These are phyloP conservation scores for Linnemannia hyalina DNA, from an alignment of 192 early-diverging fungal genomes.

Conservation along the genomic window DNA sequence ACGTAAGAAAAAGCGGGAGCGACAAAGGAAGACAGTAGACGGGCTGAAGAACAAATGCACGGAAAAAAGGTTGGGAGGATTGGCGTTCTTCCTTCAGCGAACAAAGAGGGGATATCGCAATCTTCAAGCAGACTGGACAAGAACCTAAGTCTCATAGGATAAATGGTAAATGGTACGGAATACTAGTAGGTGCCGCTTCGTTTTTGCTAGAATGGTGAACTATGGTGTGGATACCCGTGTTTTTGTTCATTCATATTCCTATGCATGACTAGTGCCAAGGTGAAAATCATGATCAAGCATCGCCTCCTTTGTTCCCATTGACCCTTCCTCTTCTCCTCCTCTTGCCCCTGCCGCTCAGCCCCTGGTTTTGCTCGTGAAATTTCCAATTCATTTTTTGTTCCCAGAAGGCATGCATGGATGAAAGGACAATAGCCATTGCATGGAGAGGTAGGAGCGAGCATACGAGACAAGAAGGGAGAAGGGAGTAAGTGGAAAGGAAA, in stretches of 20 bases:
- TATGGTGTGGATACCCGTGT: too few species aligned
- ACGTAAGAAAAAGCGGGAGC: neutral
- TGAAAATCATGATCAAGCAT: too few species aligned
- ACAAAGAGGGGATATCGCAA: neutral
- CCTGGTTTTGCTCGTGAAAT: neutral
- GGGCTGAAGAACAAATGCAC: neutral
- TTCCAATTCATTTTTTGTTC: neutral
- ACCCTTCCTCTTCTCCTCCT: too few species aligned
- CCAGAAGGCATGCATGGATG: neutral
- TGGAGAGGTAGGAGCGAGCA: neutral
- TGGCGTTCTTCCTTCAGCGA: neutral
- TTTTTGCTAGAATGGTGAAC: too few species aligned
- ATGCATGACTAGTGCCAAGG: too few species aligned
- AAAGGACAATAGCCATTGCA: neutral
- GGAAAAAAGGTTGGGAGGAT: neutral
- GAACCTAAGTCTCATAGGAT: too few species aligned
- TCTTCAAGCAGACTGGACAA: too few species aligned
- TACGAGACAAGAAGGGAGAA: neutral
- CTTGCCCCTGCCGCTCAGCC: neutral
- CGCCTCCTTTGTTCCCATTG: too few species aligned
- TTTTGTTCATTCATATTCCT: neutral
- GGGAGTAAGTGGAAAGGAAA: neutral
- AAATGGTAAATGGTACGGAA: too few species aligned
- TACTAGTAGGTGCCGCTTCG: neutral
- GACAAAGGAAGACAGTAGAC: neutral